Percentiles rank a stretch among this genome's conserved stretches.
phyloP scores from a whole-genome alignment of 2,329 filamentous ascomycete species.

The Geosmithia putterillii region DNA sequence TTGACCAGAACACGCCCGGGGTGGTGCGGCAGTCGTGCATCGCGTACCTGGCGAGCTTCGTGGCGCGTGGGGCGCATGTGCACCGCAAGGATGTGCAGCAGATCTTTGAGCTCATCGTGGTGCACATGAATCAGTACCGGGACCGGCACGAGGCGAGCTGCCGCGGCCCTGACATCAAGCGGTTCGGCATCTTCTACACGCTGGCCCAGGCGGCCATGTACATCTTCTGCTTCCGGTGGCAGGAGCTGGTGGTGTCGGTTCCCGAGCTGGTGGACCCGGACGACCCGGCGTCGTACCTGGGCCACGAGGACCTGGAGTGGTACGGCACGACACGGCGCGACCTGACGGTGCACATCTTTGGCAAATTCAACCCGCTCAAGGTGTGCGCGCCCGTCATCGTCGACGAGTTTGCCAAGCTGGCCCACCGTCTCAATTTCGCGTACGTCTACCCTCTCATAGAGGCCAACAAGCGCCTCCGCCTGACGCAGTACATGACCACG shows the following conservation, averaged over 20 bases:
- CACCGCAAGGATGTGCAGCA: slow-evolving; percentile 64
- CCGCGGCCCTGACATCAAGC: slow-evolving; percentile 72
- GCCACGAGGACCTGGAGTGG: slow-evolving; percentile 68
- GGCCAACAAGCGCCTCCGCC: slow-evolving; percentile 78
- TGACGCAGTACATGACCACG: slow-evolving; percentile 55
- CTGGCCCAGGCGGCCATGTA: slow-evolving; percentile 84
- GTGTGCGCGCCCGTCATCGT: slow-evolving; percentile 88
- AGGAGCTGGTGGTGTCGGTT: slow-evolving; percentile 62
- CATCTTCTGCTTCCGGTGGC: slow-evolving; percentile 97
- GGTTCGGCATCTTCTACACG: slow-evolving; percentile 77
- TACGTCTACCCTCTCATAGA: slow-evolving; percentile 85
- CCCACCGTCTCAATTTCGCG: slow-evolving; percentile 74
- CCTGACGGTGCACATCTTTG: slow-evolving; percentile 68
- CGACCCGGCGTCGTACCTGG: slow-evolving; percentile 45
- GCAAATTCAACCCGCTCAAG: slow-evolving; percentile 85
- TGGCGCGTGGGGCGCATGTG: slow-evolving; percentile 78
- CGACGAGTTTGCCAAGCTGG: slow-evolving; percentile 78
- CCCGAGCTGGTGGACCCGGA: slow-evolving; percentile 50
- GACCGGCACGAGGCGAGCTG: slow-evolving; percentile 59
- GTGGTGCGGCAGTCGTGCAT: slow-evolving; percentile 74
- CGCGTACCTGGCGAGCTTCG: slow-evolving; percentile 88
- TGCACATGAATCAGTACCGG: slow-evolving; percentile 67
- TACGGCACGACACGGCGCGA: slow-evolving; percentile 60
- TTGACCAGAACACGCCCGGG: slow-evolving; percentile 52
- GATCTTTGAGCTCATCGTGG: slow-evolving; percentile 68